Base-by-base conservation (phyloP, 805 yeast species). In the Myxozyma kluyveri region DNA sequence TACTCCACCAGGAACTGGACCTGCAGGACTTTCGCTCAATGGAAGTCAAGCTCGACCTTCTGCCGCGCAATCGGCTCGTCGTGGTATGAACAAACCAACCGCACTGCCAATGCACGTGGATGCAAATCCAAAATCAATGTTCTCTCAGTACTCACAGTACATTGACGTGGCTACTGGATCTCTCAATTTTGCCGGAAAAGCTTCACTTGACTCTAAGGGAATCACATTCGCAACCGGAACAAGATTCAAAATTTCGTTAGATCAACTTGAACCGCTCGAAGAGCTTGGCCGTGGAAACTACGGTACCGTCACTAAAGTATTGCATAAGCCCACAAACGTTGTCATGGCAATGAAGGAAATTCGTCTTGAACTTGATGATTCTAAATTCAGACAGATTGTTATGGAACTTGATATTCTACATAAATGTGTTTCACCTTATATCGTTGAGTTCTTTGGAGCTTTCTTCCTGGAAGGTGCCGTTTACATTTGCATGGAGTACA, bases 301-400 rank as follows among this genome's bases (percentile, higher is more conserved):
- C 69, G 99, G 99, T 48, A 87, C 95, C 0, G 99, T 93, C 5
- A 81, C 90, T 21, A 90, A 89, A 69, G 99, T 91, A 2, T 72
- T 88, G 40, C 97, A 93, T 69, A 88, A 83, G 64, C 98, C 98
- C 10, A 89, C 96, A 0, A 86, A 88, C 19, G 86, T 91, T 18
- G 71, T 82, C 18, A 89, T 93, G 97, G 98, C 98, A 1, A 88
- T 93, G 95, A 93, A 93, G 69, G 98, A 93, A 68, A 96, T 93
- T 41, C 75, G 96, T 48, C 72, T 93, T 42, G 98, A 91, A 67
- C 75, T 93, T 54, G 98, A 93, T 65, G 97, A 91, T 63, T 78
- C 87, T n/a, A 89, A 89, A 66, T 87, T 93, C 67, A 79, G 91
- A 55, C 98, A 93, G 65, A 93, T 93, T 59, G 73, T 93, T 62